phyloP scores from a whole-genome alignment of 2,329 filamentous ascomycete genomes.

The Tympanopsis confertula region DNA sequence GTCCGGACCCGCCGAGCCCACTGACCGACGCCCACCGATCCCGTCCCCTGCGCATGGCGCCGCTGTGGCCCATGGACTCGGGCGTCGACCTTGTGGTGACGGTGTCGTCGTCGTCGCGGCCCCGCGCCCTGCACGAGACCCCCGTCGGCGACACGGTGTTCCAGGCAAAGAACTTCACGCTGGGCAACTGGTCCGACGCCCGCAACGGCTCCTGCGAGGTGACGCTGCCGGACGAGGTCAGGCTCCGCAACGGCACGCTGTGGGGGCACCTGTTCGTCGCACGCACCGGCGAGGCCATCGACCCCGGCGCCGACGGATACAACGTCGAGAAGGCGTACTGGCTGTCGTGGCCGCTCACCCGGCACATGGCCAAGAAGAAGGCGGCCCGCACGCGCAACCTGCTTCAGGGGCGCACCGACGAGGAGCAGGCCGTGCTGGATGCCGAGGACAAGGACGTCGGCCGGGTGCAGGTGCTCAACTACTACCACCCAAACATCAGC shows the following conservation, averaged over 20 bases:
- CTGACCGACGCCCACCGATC: slow-evolving; percentile 51
- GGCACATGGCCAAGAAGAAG: slow-evolving; percentile 88
- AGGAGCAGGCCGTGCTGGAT: slow-evolving; percentile 26
- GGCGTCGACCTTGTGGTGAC: slow-evolving; percentile 75
- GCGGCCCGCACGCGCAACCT: slow-evolving; percentile 77
- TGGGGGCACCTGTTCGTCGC: slow-evolving; percentile 91
- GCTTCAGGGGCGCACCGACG: slow-evolving; percentile 39
- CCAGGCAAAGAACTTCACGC: slow-evolving; percentile 67
- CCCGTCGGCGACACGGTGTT: slow-evolving; percentile 62
- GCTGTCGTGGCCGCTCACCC: slow-evolving; percentile 74
- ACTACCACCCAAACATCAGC: slow-evolving; percentile 92
- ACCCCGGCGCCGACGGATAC: slow-evolving; percentile 63
- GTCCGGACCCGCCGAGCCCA: slow-evolving; percentile 47
- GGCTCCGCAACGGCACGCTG: slow-evolving; percentile 85
- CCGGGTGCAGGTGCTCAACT: slow-evolving; percentile 57
- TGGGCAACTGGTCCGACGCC: slow-evolving; percentile 69
- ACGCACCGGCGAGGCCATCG: slow-evolving; percentile 62
- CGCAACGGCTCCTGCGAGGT: slow-evolving; percentile 69
- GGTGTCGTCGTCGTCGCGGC: slow-evolving; percentile 63
- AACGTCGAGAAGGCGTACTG: slow-evolving; percentile 69
- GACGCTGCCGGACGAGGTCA: slow-evolving; percentile 60
- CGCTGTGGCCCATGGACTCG: slow-evolving; percentile 76
- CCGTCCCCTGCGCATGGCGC: slow-evolving; percentile 62
- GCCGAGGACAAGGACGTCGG: slow-evolving; percentile 28
- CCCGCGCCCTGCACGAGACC: slow-evolving; percentile 54